Evolutionary conservation across 495 filamentous ascomycete genomes (phyloP).

Genomic region (Xylaria scruposa): DNA sequence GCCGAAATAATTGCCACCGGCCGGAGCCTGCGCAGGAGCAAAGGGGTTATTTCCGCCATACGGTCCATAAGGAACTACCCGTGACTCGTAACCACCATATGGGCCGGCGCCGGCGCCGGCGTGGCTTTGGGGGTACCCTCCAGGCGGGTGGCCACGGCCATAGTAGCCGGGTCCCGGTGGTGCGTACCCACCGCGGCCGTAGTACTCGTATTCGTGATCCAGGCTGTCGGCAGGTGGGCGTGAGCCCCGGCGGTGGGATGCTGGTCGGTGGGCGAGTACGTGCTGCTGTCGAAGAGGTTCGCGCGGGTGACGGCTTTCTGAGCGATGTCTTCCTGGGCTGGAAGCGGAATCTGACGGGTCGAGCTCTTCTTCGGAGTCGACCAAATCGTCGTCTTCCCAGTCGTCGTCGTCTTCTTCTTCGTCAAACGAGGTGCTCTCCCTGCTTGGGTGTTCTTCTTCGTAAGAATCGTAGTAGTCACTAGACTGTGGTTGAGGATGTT

Average conservation of each 20-base stretch:
- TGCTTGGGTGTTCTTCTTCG: conserved; percentile 23
- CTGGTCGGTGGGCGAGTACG: conserved; percentile 46
- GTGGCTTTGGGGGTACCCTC: conserved; percentile 51
- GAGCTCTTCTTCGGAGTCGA: conserved; percentile 64
- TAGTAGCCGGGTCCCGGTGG: conserved; percentile 47
- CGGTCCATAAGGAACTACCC: conserved; percentile 54
- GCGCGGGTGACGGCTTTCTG: conserved; percentile 39
- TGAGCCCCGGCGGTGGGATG: conserved; percentile 44
- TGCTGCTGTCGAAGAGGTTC: conserved; percentile 48
- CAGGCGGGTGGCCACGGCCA: conserved; percentile 35
- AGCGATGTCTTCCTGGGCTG: conserved; percentile 52
- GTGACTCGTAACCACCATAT: conserved; percentile 39
- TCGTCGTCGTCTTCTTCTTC: conserved; percentile 51
- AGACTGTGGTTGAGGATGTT: not conserved
- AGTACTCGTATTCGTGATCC: conserved; percentile 53
- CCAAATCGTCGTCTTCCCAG: conserved; percentile 59
- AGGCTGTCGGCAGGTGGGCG: conserved; percentile 55
- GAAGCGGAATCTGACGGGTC: conserved; percentile 86
- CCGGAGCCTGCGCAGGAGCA: conserved; percentile 41
- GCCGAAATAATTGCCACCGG: conserved; percentile 46
- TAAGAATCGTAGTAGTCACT: conserved; percentile 40
- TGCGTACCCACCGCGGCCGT: conserved; percentile 38
- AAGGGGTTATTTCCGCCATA: conserved; percentile 53
- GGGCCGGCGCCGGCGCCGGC: conserved; percentile 42
- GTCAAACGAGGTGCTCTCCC: conserved; percentile 33